phyloP scores from a whole-genome alignment of 2,329 filamentous ascomycete species.

The Cladophialophora exuberans region DNA sequence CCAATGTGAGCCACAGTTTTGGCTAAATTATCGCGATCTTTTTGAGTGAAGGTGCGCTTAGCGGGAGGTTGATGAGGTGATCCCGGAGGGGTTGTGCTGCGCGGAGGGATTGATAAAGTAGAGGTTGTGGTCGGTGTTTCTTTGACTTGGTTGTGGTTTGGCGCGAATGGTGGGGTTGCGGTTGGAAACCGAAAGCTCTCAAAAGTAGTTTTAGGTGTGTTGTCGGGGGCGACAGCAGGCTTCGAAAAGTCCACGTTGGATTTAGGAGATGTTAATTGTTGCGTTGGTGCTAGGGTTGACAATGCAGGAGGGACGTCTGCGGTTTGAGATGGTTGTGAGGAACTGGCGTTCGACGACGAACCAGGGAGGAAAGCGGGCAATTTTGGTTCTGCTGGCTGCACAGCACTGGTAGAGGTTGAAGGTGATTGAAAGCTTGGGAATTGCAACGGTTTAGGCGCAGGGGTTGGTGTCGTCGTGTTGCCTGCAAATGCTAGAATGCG shows the following conservation, averaged over 20 bases:
- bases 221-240: too few species aligned
- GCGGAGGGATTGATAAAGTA: neutral
- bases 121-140: neutral
- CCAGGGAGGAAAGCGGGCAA: too few species aligned
- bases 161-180: neutral
- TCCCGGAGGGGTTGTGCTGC: conserved; percentile 18
- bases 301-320: too few species aligned
- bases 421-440: conserved; percentile 1
- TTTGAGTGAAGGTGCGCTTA: conserved; percentile 11
- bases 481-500: neutral
- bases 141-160: neutral
- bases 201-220: too few species aligned
- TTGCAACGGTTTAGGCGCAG: neutral
- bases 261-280: conserved; percentile 1
- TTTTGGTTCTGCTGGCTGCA: too few species aligned
- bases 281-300: too few species aligned
- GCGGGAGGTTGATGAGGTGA: conserved; percentile 11
- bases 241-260: conserved; percentile 1
- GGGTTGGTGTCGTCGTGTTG: neutral
- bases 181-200: too few species aligned
- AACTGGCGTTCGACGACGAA: too few species aligned
- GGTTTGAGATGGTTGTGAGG: too few species aligned
- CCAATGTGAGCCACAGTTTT: conserved; percentile 21
- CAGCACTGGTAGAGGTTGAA: neutral
- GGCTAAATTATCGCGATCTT: conserved; percentile 17